Conservation (phyloP, 2,329 filamentous ascomycete species). For the Pseudogymnoascus sp. region DNA sequence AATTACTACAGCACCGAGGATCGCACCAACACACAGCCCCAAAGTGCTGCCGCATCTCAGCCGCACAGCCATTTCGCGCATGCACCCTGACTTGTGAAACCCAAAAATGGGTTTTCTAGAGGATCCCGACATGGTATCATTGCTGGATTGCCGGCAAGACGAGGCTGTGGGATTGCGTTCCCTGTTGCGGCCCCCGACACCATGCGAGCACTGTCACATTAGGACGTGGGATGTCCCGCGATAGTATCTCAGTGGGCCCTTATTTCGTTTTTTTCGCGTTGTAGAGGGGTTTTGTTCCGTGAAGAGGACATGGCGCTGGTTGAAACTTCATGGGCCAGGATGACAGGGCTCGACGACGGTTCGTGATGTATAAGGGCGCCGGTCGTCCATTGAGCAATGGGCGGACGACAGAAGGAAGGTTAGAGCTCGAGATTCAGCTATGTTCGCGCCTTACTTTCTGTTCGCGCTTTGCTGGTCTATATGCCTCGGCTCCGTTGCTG, state of each 20-base stretch:
- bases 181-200: not conserved
- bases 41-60: not conserved
- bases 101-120: not conserved
- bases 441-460: not conserved
- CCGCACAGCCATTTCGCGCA: not conserved
- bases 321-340: constrained; percentile 7
- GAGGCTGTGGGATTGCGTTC: not conserved
- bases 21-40: constrained; percentile 3
- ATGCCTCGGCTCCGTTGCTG: constrained; percentile 4
- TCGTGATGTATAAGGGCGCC: constrained; percentile 2
- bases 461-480: constrained; percentile 7
- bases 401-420: not conserved
- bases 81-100: not conserved
- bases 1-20: not conserved
- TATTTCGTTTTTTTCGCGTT: too few species aligned
- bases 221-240: not conserved
- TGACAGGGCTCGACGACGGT: not conserved
- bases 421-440: not conserved
- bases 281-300: not conserved
- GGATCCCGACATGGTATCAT: not conserved
- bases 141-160: not conserved
- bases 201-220: not conserved
- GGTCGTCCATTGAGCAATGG: not conserved
- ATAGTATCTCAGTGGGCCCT: not conserved
- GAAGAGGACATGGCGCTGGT: not conserved